These are phyloP conservation scores for Lathyrus oleraceus DNA, from an alignment of 306 rosid genomes.

Conservation along the genomic window DNA sequence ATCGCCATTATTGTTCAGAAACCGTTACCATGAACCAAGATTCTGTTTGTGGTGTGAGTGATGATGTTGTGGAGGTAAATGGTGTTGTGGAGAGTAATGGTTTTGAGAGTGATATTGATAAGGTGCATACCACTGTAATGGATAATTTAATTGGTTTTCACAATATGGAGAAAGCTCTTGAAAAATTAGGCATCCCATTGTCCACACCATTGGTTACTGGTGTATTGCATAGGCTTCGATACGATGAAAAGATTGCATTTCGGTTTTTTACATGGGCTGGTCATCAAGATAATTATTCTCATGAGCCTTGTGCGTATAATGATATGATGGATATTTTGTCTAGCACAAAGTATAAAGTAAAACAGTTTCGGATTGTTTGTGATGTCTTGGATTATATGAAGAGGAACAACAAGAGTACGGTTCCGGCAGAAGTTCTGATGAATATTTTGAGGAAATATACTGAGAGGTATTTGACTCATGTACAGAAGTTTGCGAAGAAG, in stretches of 20 bases:
- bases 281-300: slow-evolving; percentile 67
- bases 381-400: slow-evolving; percentile 86
- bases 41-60: slow-evolving; percentile 31
- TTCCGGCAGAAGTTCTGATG: slow-evolving; percentile 69
- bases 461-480: slow-evolving; percentile 69
- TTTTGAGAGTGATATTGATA: slow-evolving; percentile 48
- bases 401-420: slow-evolving; percentile 60
- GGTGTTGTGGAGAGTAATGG: slow-evolving; percentile 25
- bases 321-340: slow-evolving; percentile 87
- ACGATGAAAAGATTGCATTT: slow-evolving; percentile 82
- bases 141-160: slow-evolving; percentile 57
- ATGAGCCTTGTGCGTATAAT: slow-evolving; percentile 64
- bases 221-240: slow-evolving; percentile 64
- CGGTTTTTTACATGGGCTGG: slow-evolving; percentile 92
- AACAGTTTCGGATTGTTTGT: slow-evolving; percentile 84
- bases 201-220: slow-evolving; percentile 68
- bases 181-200: slow-evolving; percentile 47
- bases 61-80: slow-evolving; percentile 24
- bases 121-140: slow-evolving; percentile 45
- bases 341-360: slow-evolving; percentile 68
- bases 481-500: slow-evolving; percentile 87
- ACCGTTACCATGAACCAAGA: slow-evolving; percentile 29
- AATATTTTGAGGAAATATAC: slow-evolving; percentile 69
- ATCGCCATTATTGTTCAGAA: slow-evolving; percentile 56
- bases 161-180: slow-evolving; percentile 68